A percentile compares a stretch with the other conserved stretches of the same genome.
These are phyloP conservation scores for Rhodomyrtus tomentosa DNA, from an alignment of 345 rosid genomes.

Conservation along the genomic window DNA sequence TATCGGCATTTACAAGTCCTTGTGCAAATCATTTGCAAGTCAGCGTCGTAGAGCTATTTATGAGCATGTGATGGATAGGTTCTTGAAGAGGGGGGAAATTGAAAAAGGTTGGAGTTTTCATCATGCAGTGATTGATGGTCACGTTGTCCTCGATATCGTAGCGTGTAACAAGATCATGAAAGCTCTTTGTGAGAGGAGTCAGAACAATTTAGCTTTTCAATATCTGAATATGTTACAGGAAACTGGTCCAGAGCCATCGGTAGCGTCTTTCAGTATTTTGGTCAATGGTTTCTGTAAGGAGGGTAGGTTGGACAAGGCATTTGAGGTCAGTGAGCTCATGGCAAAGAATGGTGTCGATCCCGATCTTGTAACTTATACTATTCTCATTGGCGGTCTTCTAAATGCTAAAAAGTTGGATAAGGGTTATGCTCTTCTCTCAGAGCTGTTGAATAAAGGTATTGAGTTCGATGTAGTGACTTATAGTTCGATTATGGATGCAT, in stretches of 20 bases:
- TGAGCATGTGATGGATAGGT: conserved; percentile 23
- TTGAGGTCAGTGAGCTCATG: conserved; percentile 17
- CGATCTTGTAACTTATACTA: conserved; percentile 29
- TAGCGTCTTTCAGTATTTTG: conserved; percentile 35
- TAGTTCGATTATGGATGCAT: conserved; percentile 29
- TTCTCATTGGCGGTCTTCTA: conserved; percentile 33
- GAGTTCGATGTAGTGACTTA: conserved; percentile 34
- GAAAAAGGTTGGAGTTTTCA: conserved; percentile 27
- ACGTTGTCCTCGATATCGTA: conserved; percentile 18
- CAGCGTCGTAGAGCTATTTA: conserved; percentile 15
- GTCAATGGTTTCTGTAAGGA: conserved; percentile 31
- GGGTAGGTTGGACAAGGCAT: conserved; percentile 28
- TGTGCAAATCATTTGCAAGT: conserved; percentile 9
- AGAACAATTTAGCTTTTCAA: conserved; percentile 13
- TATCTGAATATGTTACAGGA: conserved; percentile 16
- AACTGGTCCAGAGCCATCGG: conserved; percentile 36
- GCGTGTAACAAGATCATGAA: conserved; percentile 36
- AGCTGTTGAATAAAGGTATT: conserved; percentile 17
- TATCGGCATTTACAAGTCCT: not conserved
- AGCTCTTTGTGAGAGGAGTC: conserved; percentile 12
- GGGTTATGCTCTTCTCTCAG: conserved; percentile 23
- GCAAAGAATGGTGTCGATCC: conserved; percentile 18
- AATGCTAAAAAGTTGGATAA: conserved; percentile 32
- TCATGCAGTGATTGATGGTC: conserved; percentile 8
- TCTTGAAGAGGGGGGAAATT: conserved; percentile 22